Percentiles rank a stretch among this genome's conserved stretches.
These are phyloP conservation scores for Reutealis trisperma DNA, from an alignment of 345 rosid genomes.

Conservation along the genomic window DNA sequence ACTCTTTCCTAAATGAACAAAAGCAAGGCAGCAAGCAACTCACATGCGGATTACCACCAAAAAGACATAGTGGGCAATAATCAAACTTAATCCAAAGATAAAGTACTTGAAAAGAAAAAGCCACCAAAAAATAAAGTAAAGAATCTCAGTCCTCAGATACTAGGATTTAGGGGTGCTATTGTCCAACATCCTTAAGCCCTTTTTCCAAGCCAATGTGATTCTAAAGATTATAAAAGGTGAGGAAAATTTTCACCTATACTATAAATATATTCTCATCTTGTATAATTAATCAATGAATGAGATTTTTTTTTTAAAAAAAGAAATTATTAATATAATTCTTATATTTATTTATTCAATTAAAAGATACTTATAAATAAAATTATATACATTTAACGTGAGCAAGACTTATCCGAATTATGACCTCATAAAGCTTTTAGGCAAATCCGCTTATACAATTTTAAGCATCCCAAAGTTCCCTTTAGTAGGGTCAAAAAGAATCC, in stretches of 20 bases:
- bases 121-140: not conserved
- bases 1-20: too few relatives aligned
- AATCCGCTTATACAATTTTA: not conserved
- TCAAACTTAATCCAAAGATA: not conserved
- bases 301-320: too few relatives aligned
- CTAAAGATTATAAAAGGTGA: too few relatives aligned
- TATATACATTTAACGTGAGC: too few relatives aligned
- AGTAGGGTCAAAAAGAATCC: not conserved
- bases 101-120: not conserved
- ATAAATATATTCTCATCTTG: too few relatives aligned
- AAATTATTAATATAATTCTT: too few relatives aligned
- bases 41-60: conserved; percentile 1
- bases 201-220: not conserved
- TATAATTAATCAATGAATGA: too few relatives aligned
- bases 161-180: not conserved
- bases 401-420: not conserved
- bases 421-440: not conserved
- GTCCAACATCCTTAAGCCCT: not conserved
- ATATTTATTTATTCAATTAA: too few relatives aligned
- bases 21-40: not conserved
- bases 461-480: not conserved
- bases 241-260: too few relatives aligned
- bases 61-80: not conserved
- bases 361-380: too few relatives aligned
- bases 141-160: not conserved